Percentiles rank a stretch among this genome's conserved stretches.
Conservation (phyloP, 441 rosid species). For the Pelargonium cotyledonis region DNA sequence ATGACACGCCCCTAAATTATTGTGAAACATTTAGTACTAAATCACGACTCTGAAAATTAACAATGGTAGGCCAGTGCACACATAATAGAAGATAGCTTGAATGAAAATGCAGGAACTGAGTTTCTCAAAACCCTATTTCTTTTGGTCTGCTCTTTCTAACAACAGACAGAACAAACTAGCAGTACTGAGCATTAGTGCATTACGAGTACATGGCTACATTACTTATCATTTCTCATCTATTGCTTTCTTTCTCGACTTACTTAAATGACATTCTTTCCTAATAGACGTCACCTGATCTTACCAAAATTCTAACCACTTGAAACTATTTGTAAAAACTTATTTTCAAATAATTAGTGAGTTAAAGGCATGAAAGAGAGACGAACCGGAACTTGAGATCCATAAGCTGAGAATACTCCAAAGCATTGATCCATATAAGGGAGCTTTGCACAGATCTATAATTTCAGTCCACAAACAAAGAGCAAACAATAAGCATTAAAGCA, state of each 20-base stretch:
- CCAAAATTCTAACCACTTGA: background rate
- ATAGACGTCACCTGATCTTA: no score
- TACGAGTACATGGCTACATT: no score
- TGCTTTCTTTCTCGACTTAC: no score
- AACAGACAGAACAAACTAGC: no score
- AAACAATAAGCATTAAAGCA: slow-evolving; percentile 4
- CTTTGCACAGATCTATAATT: slow-evolving; percentile 49
- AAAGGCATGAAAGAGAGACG: slow-evolving; percentile 19
- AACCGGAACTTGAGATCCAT: slow-evolving; percentile 60
- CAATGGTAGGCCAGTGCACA: no score
- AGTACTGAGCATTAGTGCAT: no score
- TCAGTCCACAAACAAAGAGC: slow-evolving; percentile 14
- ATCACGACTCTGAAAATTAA: background rate
- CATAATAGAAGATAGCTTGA: background rate
- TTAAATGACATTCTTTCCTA: no score
- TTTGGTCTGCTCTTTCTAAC: no score
- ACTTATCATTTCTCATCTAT: no score
- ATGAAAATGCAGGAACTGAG: background rate
- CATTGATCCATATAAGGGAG: slow-evolving; percentile 55
- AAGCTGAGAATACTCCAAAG: slow-evolving; percentile 60
- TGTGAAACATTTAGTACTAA: slow-evolving; percentile 9
- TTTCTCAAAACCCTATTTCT: no score
- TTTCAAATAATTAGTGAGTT: slow-evolving; percentile 1
- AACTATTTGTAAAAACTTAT: background rate
- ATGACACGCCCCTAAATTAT: slow-evolving; percentile 52